Evolutionary conservation across 768 basidiomycete genomes (phyloP), one percentile per base, ranked within the genome.

Genomic region (Leucocoprinus sp.): DNA sequence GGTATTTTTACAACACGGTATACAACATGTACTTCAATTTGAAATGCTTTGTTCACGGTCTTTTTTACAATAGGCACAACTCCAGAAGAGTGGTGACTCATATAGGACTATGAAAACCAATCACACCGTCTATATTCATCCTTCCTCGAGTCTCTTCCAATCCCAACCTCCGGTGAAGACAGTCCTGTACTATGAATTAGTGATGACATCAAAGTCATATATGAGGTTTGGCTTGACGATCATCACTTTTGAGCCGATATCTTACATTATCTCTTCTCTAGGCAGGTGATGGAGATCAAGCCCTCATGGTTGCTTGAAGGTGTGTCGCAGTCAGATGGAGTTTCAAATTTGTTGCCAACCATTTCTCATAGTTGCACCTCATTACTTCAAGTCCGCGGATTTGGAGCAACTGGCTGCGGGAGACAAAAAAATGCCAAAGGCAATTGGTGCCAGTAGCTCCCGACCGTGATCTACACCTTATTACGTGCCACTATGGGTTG

Each of bases 271-370:
- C 19, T 9, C 36, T 27, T 48, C 33, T n/a, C 29, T 52, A 84
- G 89, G 51, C 93, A 97, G 72, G 76, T 93, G 29, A 97, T 98
- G 93, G 96, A 98, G 56, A 97, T 98, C 59, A 97, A 98, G 60
- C 89, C 95, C 3, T 60, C 79, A 19, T 98, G 96, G 96, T 62
- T 97, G 24, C 62, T 96, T 34, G 95, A 97, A 74, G 85, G 88
- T 83, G 45, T 45, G 79, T 68, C 15, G 33, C 17, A 12, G 17
- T 60, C 21, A 17, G 23, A 43, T 11, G 8, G 24, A 29, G n/a
- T 15, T 12, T 23, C 19, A 39, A 40, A 15, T 37, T 11, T 18
- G 31, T 48, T 39, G 39, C 40, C 46, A 22, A 39, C 45, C 49
- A 17, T 52, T 37, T 21, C 47, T 9, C 46, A 35, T 31, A 92